Percentiles rank a stretch among this genome's conserved stretches.
phyloP scores from a whole-genome alignment of 495 filamentous ascomycete genomes.

The Trichodelitschia bisporula region DNA sequence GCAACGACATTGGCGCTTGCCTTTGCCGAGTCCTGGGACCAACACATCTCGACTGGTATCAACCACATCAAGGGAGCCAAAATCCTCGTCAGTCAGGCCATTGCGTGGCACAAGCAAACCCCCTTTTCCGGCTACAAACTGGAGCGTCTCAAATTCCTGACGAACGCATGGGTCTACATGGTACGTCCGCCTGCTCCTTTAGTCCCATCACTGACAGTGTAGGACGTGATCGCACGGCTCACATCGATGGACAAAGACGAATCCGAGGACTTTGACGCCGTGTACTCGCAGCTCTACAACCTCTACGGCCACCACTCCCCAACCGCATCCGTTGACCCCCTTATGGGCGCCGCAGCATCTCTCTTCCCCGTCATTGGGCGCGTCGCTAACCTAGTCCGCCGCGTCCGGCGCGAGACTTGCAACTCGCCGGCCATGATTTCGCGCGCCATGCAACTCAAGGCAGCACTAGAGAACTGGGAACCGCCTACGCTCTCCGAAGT shows the following conservation, averaged over 20 bases:
- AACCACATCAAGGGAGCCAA: conserved; percentile 49
- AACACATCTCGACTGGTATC: conserved; percentile 49
- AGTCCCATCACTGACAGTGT: too few species aligned
- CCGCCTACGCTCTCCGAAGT: conserved; percentile 26
- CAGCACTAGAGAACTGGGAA: conserved; percentile 36
- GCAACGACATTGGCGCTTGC: conserved; percentile 51
- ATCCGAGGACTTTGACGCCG: conserved; percentile 24
- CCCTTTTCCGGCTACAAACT: conserved; percentile 19
- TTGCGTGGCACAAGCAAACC: conserved; percentile 19
- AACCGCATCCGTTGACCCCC: conserved; percentile 42
- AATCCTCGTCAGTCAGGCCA: conserved; percentile 32
- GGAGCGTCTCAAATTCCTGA: conserved; percentile 38
- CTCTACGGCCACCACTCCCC: conserved; percentile 15
- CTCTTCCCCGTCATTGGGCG: conserved; percentile 52
- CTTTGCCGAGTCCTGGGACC: conserved; percentile 60
- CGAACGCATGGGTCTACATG: conserved; percentile 64
- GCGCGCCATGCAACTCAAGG: conserved; percentile 39
- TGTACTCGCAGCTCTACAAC: conserved; percentile 15
- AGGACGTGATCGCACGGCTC: conserved; percentile 54
- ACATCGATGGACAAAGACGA: conserved; percentile 40
- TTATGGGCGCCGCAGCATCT: conserved; percentile 49
- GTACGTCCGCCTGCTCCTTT: too few species aligned
- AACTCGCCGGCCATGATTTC: conserved; percentile 39
- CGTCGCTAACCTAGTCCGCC: conserved; percentile 42
- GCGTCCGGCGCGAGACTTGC: conserved; percentile 26